phyloP scores from a whole-genome alignment of 2,329 filamentous ascomycete species.

The Talaromyces sp. region DNA sequence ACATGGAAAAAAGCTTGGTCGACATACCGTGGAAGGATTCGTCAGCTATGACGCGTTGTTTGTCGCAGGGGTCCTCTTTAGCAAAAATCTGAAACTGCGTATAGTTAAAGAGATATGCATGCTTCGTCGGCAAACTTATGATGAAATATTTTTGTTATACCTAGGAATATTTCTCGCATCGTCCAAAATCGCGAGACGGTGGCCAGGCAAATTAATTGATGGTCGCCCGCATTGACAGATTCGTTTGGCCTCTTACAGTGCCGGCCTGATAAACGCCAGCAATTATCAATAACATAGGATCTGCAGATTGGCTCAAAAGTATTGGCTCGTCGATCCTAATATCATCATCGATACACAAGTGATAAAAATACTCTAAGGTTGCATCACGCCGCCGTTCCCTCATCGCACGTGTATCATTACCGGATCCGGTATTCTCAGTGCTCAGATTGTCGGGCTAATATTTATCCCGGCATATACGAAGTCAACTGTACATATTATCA shows the following conservation, averaged over 20 bases:
- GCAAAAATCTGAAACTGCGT: background rate
- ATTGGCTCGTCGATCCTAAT: background rate
- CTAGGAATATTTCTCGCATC: background rate
- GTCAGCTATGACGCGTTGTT: background rate
- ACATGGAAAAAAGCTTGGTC: background rate
- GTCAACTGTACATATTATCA: no score
- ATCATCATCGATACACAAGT: background rate
- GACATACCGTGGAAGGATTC: background rate
- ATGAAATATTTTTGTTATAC: no score
- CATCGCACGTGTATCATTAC: background rate
- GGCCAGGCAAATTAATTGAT: background rate
- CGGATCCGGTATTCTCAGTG: background rate
- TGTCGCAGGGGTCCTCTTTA: background rate
- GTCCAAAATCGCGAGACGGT: background rate
- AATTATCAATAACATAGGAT: no score
- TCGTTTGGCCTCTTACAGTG: background rate
- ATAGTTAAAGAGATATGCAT: background rate
- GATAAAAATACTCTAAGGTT: background rate
- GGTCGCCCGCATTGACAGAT: background rate
- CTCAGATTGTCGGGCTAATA: background rate
- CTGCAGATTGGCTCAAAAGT: background rate
- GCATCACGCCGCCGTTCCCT: background rate
- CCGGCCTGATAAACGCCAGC: background rate
- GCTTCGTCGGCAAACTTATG: background rate
- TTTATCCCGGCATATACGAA: background rate